Conservation (phyloP, 1,139 yeast species). For the Debaryomyces psychrophilus region DNA sequence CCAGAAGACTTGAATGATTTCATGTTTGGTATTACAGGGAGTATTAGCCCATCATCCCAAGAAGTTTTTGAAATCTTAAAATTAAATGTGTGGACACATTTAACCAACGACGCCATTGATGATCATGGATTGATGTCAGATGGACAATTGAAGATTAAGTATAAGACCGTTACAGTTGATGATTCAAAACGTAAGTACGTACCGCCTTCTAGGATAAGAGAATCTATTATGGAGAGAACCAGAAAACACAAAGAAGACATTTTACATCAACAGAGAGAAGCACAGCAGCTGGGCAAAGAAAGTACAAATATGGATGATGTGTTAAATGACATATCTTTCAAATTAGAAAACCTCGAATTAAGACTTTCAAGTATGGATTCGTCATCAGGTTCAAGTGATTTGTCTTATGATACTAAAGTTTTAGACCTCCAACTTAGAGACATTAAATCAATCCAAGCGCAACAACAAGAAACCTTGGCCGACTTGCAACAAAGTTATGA, state of each 20-base stretch:
- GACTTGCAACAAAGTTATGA: slow-evolving; percentile 23
- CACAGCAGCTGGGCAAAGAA: background rate
- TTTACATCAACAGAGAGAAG: slow-evolving; percentile 12
- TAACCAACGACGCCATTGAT: slow-evolving; percentile 58
- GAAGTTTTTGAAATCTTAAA: slow-evolving; percentile 66
- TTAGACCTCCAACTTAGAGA: slow-evolving; percentile 20
- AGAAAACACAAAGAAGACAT: slow-evolving; percentile 30
- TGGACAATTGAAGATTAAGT: slow-evolving; percentile 38
- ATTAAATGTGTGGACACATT: slow-evolving; percentile 54
- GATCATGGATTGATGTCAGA: slow-evolving; percentile 58
- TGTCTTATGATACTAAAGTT: slow-evolving; percentile 14
- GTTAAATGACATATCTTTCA: slow-evolving; percentile 10
- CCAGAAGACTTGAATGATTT: slow-evolving; percentile 34
- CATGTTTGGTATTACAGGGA: slow-evolving; percentile 57
- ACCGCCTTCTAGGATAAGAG: slow-evolving; percentile 32
- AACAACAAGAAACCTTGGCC: slow-evolving; percentile 20
- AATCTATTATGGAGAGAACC: slow-evolving; percentile 44
- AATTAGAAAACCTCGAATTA: slow-evolving; percentile 12
- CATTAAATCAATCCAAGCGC: slow-evolving; percentile 20
- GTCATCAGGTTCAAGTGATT: slow-evolving; percentile 3
- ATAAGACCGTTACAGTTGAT: slow-evolving; percentile 21
- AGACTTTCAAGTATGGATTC: slow-evolving; percentile 6
- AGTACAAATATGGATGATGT: background rate
- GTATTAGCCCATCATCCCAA: slow-evolving; percentile 35
- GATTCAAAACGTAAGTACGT: slow-evolving; percentile 10